Evolutionary conservation across 495 filamentous ascomycete species (phyloP).

Genomic region (Lineolata rhizophorae): DNA sequence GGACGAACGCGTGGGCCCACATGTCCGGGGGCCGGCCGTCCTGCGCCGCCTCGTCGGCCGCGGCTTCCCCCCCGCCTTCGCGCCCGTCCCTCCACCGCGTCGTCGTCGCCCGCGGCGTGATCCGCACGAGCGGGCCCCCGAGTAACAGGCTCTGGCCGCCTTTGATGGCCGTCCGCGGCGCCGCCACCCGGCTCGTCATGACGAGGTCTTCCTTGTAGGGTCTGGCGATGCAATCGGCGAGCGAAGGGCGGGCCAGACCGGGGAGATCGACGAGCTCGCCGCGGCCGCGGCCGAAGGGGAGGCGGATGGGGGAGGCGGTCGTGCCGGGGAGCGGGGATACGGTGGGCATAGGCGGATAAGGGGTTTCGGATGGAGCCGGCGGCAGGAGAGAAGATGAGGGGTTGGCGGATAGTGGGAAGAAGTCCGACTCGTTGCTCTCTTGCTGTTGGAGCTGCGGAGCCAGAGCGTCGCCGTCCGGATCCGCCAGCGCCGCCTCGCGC

Average conservation of each 20-base stretch:
- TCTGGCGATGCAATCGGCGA: conserved; percentile 43
- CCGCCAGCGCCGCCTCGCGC: conserved; percentile 6
- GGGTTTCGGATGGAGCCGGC: conserved; percentile 44
- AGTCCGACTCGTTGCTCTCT: conserved; percentile 2
- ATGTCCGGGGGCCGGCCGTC: conserved; percentile 35
- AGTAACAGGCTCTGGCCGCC: conserved; percentile 67
- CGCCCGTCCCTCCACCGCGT: too few relatives aligned
- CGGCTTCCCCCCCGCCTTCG: too few relatives aligned
- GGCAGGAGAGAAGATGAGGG: conserved; percentile 35
- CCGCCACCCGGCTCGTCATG: conserved; percentile 48
- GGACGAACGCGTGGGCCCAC: conserved; percentile 58
- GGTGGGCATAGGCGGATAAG: conserved; percentile 59
- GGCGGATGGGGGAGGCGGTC: conserved; percentile 78
- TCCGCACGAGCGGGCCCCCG: conserved; percentile 64
- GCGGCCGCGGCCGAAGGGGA: conserved; percentile 61
- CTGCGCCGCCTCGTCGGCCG: too few relatives aligned
- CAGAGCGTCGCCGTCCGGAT: too few relatives aligned
- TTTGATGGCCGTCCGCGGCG: conserved; percentile 47
- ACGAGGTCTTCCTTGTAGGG: conserved; percentile 41
- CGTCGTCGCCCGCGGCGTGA: conserved; percentile 62
- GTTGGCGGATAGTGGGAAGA: neutral
- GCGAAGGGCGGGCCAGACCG: conserved; percentile 49
- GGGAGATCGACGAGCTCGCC: conserved; percentile 93
- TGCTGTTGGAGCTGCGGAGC: conserved; percentile 6
- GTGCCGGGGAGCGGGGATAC: conserved; percentile 79